Conservation (phyloP, 78 protist genomes). For the Planoprotostelium fungivorum region DNA sequence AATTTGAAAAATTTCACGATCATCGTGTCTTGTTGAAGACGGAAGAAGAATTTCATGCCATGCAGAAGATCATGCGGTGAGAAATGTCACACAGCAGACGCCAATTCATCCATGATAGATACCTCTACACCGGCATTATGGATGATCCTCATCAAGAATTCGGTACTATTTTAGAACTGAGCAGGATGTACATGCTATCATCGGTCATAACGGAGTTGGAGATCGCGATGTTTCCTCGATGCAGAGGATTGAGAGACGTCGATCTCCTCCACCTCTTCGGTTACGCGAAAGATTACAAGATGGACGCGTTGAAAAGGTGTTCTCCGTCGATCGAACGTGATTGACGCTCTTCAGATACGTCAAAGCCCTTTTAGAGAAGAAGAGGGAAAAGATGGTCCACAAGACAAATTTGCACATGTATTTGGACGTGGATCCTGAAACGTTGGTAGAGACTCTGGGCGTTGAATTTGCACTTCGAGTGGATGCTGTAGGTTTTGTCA, state of each 20-base stretch:
- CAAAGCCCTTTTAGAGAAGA: too few species aligned
- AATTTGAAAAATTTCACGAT: background rate
- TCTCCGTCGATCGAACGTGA: too few species aligned
- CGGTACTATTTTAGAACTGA: background rate
- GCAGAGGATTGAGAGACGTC: background rate
- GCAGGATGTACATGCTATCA: background rate
- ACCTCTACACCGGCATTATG: background rate
- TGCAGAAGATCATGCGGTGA: background rate
- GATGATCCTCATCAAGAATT: background rate
- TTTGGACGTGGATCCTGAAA: too few species aligned
- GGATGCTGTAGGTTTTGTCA: too few species aligned
- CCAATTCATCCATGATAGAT: background rate
- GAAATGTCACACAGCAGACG: background rate
- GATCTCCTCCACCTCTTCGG: background rate
- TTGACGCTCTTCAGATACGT: too few species aligned
- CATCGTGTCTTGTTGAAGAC: background rate
- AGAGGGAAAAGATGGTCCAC: too few species aligned
- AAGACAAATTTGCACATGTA: too few species aligned
- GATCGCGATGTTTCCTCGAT: background rate
- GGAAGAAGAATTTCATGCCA: background rate
- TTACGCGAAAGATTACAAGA: background rate
- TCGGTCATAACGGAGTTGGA: background rate
- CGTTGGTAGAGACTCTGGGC: too few species aligned
- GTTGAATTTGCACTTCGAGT: too few species aligned
- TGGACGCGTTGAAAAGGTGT: background rate